Conservation (phyloP, 2,329 filamentous ascomycete species). For the Cercospora canescens region DNA sequence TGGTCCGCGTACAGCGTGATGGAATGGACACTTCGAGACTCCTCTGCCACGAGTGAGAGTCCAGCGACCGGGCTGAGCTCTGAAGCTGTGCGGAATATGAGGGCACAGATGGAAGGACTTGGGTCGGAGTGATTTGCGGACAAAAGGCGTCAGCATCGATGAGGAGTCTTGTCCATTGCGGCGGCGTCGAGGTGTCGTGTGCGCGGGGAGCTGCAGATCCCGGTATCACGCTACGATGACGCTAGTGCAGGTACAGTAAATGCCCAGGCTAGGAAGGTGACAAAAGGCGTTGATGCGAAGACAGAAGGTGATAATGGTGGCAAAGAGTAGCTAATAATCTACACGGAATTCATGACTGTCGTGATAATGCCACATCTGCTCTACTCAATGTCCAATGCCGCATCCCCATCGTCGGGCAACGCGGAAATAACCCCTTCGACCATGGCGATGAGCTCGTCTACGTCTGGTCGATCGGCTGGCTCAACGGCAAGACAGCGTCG, state of each 20-base stretch:
- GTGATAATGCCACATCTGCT: conserved; percentile 7
- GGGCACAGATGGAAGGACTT: not conserved
- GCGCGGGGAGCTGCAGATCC: not conserved
- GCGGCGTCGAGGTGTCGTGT: not conserved
- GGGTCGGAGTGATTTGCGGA: not conserved
- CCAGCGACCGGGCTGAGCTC: not conserved
- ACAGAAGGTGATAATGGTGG: not conserved
- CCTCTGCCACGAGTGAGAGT: not conserved
- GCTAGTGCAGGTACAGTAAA: conserved; percentile 6
- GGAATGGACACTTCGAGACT: not conserved
- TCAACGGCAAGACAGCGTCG: conserved; percentile 84
- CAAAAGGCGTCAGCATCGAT: not conserved
- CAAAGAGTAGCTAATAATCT: not conserved
- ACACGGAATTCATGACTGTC: not conserved
- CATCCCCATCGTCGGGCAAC: conserved; percentile 59
- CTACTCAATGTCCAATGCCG: conserved; percentile 32
- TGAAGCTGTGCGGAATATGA: not conserved
- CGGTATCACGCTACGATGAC: conserved; percentile 1
- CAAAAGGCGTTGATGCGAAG: not conserved
- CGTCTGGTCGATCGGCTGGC: conserved; percentile 81
- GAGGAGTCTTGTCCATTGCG: not conserved
- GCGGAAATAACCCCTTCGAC: conserved; percentile 70
- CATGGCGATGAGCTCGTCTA: conserved; percentile 77
- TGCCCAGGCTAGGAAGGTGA: conserved; percentile 5
- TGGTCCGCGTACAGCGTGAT: not conserved